Percentiles rank a stretch among this genome's conserved stretches.
These are phyloP conservation scores for Trypanosoma cruzi DNA, from an alignment of 208 protist species.

Conservation along the genomic window DNA sequence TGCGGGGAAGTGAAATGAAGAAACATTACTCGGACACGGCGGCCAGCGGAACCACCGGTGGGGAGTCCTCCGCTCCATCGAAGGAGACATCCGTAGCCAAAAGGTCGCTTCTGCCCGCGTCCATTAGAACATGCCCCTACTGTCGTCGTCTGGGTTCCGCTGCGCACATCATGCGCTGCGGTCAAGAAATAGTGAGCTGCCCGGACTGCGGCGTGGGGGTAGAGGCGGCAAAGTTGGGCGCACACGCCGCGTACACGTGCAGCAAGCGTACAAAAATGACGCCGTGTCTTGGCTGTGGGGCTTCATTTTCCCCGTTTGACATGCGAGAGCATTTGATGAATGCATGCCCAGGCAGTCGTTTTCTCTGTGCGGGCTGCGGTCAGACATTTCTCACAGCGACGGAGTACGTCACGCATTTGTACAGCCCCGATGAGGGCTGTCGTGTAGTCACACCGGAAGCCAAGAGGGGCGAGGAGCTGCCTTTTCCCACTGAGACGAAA, in stretches of 20 bases:
- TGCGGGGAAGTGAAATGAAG: no score
- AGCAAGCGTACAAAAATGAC: not conserved
- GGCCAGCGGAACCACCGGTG: no score
- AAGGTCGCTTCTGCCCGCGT: not conserved
- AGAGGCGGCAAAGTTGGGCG: not conserved
- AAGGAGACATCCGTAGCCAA: not conserved
- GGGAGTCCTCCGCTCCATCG: not conserved
- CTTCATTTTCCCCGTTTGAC: not conserved
- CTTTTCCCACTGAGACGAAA: not conserved
- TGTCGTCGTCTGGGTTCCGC: constrained; percentile 13
- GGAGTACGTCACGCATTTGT: constrained; percentile 11
- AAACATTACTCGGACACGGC: no score
- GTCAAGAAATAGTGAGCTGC: constrained; percentile 8
- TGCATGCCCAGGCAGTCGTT: not conserved
- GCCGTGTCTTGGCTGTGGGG: constrained; percentile 9
- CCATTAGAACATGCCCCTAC: constrained; percentile 20
- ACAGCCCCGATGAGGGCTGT: not conserved
- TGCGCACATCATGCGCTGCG: constrained; percentile 17
- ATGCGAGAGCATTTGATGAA: not conserved
- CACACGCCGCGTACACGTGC: not conserved
- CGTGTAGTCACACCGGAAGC: not conserved
- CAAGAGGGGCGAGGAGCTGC: not conserved
- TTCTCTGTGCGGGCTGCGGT: not conserved
- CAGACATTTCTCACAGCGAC: constrained; percentile 2
- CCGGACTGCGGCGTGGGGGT: constrained; percentile 3